A percentile compares a stretch with the other conserved stretches of the same genome.
Conservation (phyloP, 2,329 filamentous ascomycete genomes). For the Fusarium redolens region DNA sequence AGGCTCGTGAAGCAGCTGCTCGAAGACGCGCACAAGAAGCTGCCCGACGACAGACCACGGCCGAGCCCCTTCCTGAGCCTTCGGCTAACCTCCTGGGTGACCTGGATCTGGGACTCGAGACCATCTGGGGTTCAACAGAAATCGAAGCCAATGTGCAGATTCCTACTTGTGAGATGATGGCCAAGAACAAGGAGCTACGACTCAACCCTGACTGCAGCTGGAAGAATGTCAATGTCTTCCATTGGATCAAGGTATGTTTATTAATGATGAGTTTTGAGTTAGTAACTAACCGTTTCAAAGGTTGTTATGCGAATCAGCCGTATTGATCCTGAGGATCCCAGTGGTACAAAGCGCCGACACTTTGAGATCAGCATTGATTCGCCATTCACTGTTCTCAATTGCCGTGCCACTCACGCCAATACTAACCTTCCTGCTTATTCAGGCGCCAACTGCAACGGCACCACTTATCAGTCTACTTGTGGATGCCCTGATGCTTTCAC, state of each 20-base stretch:
- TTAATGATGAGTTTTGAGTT: background rate
- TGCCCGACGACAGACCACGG: constrained; percentile 52
- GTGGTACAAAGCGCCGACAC: constrained; percentile 79
- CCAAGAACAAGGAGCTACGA: constrained; percentile 72
- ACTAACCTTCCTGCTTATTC: constrained; percentile 85
- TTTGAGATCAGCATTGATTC: constrained; percentile 98
- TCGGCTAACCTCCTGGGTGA: constrained; percentile 83
- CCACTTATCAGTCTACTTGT: constrained; percentile 59
- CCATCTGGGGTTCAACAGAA: constrained; percentile 86
- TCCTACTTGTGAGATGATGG: constrained; percentile 88
- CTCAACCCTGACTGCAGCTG: constrained; percentile 93
- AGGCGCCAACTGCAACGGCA: constrained; percentile 61
- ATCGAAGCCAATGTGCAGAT: constrained; percentile 95
- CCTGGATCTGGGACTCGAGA: constrained; percentile 75
- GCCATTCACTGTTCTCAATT: constrained; percentile 92
- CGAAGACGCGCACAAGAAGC: constrained; percentile 67
- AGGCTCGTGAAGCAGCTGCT: constrained; percentile 60
- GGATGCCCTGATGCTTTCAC: constrained; percentile 67
- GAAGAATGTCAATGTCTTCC: constrained; percentile 92
- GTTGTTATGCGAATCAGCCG: constrained; percentile 94
- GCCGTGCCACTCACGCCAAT: constrained; percentile 91
- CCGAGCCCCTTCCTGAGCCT: constrained; percentile 60
- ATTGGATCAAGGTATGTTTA: constrained; percentile 88
- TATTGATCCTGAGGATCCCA: constrained; percentile 79
- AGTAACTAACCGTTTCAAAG: constrained; percentile 55